Conservation (phyloP, 192 early-diverging fungal genomes). For the Podila epigama region DNA sequence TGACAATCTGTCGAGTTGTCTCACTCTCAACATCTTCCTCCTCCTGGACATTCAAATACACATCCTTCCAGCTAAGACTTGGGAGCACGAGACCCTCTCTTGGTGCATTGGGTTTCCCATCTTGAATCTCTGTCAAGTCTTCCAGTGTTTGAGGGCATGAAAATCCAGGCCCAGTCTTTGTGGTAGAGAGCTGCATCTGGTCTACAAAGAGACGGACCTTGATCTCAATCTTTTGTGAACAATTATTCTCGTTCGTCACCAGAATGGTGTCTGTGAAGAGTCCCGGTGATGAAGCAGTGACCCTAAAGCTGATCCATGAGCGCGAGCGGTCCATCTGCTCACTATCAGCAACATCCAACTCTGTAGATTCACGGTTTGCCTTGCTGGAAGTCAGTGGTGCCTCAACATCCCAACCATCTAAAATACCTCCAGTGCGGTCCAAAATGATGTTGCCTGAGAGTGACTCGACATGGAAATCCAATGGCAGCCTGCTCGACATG, state of each 20-base stretch:
- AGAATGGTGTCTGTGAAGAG: constrained; percentile 66
- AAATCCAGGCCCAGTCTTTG: constrained; percentile 13
- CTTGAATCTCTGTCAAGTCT: constrained; percentile 26
- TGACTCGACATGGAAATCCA: constrained; percentile 69
- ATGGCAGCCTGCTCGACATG: constrained; percentile 70
- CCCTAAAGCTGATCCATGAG: constrained; percentile 62
- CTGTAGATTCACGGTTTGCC: constrained; percentile 1
- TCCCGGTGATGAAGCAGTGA: constrained; percentile 64
- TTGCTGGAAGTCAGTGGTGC: constrained; percentile 5
- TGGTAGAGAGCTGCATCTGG: constrained; percentile 42
- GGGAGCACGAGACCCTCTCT: constrained; percentile 34
- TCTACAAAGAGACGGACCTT: constrained; percentile 79
- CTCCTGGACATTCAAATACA: constrained; percentile 35
- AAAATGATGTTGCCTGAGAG: constrained; percentile 58
- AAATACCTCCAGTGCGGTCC: constrained; percentile 57
- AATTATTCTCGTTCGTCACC: constrained; percentile 78
- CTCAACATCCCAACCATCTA: constrained; percentile 61
- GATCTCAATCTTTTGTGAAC: constrained; percentile 64
- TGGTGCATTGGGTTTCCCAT: constrained; percentile 18
- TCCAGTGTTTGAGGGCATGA: constrained; percentile 19
- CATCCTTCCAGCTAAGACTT: constrained; percentile 28
- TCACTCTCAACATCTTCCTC: constrained; percentile 1
- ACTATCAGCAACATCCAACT: constrained; percentile 5
- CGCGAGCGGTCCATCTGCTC: constrained; percentile 46
- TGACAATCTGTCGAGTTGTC: constrained; percentile 1